phyloP scores from a whole-genome alignment of 768 basidiomycete genomes.

The Calocybe indica region DNA sequence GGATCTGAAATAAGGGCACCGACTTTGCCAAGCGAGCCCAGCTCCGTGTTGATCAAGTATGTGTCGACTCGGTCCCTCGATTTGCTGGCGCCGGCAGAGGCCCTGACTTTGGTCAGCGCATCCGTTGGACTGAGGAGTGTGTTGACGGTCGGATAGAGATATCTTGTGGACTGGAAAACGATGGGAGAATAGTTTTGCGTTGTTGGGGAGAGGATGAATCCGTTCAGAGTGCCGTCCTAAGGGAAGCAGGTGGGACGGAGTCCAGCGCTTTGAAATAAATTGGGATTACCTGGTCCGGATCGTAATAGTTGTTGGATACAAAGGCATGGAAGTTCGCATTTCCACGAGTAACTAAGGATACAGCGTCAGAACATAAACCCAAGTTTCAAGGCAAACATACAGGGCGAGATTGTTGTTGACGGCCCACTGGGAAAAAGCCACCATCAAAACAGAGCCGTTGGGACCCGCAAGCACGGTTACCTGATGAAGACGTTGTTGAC shows the following conservation, averaged over 20 bases:
- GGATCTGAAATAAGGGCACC: conserved; percentile 25
- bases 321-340: conserved; percentile 30
- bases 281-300: conserved; percentile 19
- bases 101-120: conserved; percentile 20
- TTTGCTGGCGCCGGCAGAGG: conserved; percentile 26
- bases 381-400: conserved; percentile 6
- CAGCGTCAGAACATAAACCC: not conserved
- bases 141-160: conserved; percentile 23
- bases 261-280: not conserved
- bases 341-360: conserved; percentile 23
- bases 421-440: conserved; percentile 18
- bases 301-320: conserved; percentile 28
- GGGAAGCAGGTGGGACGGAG: not conserved
- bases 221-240: conserved; percentile 23
- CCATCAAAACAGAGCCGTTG: too few relatives aligned
- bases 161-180: conserved; percentile 23
- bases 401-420: conserved; percentile 22
- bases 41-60: conserved; percentile 25
- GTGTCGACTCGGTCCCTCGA: conserved; percentile 25
- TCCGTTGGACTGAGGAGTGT: conserved; percentile 23
- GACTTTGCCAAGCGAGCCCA: conserved; percentile 25
- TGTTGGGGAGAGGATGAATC: conserved; percentile 18
- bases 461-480: conserved; percentile 3
- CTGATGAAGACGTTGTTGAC: conserved; percentile 29
- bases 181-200: conserved; percentile 26